Percentiles rank a stretch among this genome's conserved stretches.
Evolutionary conservation across 495 filamentous ascomycete species (phyloP).

Genomic region (Aspergillus sclerotiicarbonarius): DNA sequence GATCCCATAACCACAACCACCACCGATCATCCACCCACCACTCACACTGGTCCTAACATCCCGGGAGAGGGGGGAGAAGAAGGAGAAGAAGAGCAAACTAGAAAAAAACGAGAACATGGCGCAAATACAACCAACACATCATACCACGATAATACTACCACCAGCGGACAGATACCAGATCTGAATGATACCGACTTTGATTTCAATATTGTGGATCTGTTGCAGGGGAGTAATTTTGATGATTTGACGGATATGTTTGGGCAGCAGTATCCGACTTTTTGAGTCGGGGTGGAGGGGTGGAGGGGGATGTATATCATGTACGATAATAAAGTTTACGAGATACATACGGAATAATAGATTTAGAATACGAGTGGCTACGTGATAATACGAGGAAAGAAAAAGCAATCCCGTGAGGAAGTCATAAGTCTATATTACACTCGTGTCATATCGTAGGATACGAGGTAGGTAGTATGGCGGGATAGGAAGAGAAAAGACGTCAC

Average conservation of each 20-base stretch:
- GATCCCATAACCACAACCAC: neutral
- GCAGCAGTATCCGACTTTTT: conserved; percentile 38
- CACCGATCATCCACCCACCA: neutral
- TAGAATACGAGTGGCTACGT: neutral
- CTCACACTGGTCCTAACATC: neutral
- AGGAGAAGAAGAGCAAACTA: neutral
- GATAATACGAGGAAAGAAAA: conserved; percentile 3
- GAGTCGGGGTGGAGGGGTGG: neutral
- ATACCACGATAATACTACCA: neutral
- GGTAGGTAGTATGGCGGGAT: conserved; percentile 19
- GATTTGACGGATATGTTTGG: conserved; percentile 39
- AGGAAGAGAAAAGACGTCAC: conserved; percentile 36
- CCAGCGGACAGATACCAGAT: conserved; percentile 6
- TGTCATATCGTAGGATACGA: conserved; percentile 21
- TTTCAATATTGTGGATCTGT: conserved; percentile 38
- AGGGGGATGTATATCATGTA: neutral
- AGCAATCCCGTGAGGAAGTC: conserved; percentile 35
- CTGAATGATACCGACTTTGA: conserved; percentile 30
- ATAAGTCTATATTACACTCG: conserved; percentile 44
- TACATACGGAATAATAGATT: no score
- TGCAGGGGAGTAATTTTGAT: conserved; percentile 38
- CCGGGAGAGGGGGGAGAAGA: neutral
- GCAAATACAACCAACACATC: neutral
- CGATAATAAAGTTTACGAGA: no score
- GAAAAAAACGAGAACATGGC: neutral